These are phyloP conservation scores for Coniochaeta ligniaria DNA, from an alignment of 2,329 filamentous ascomycete species.

Conservation along the genomic window DNA sequence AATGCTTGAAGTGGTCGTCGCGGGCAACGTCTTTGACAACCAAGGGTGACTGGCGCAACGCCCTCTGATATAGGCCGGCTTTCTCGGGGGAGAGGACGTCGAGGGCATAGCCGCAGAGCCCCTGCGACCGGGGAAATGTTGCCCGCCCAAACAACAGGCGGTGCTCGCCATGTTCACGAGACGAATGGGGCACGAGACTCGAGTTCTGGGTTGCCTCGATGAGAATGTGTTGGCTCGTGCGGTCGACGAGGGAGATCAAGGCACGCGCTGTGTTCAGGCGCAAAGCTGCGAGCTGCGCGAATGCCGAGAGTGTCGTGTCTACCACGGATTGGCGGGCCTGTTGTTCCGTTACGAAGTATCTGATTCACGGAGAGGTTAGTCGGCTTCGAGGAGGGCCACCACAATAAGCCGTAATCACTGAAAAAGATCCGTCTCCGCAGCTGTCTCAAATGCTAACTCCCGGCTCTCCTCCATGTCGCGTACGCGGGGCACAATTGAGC, in stretches of 20 bases:
- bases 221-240: not conserved
- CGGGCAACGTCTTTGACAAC: slow-evolving; percentile 29
- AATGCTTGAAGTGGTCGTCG: slow-evolving; percentile 27
- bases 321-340: too few species aligned
- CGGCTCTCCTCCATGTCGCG: not conserved
- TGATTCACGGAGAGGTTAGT: not conserved
- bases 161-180: slow-evolving; percentile 4
- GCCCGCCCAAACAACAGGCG: not conserved
- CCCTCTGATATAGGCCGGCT: not conserved
- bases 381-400: not conserved
- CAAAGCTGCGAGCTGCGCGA: slow-evolving; percentile 6
- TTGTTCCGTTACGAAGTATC: not conserved
- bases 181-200: not conserved
- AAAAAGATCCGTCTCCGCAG: not conserved
- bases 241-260: slow-evolving; percentile 3
- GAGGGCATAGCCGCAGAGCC: slow-evolving; percentile 12
- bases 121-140: slow-evolving; percentile 8
- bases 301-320: not conserved
- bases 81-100: not conserved
- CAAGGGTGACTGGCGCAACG: not conserved
- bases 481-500: too few species aligned
- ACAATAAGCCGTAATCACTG: not conserved
- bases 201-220: not conserved
- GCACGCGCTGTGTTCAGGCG: slow-evolving; percentile 4
- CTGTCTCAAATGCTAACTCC: not conserved